Percentiles rank a stretch among this genome's conserved stretches.
Conservation (phyloP, 768 basidiomycete genomes). For the Podaxis rugospora region DNA sequence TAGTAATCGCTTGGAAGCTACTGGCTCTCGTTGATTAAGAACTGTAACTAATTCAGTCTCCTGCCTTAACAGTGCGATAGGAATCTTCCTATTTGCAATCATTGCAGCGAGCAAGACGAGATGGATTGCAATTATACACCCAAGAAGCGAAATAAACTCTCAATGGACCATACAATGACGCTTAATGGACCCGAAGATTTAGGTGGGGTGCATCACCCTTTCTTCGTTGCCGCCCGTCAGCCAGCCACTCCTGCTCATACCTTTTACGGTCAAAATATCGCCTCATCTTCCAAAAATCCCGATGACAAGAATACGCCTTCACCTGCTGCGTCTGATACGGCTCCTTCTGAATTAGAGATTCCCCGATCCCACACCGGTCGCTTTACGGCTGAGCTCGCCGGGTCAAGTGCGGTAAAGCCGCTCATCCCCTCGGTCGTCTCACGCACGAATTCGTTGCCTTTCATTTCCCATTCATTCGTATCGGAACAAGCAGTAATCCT, state of each 20-base stretch:
- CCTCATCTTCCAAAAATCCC: constrained; percentile 21
- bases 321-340: constrained; percentile 16
- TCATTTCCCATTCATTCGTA: constrained; percentile 39
- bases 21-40: not conserved
- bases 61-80: constrained; percentile 53
- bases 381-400: constrained; percentile 25
- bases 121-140: constrained; percentile 68
- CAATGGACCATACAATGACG: constrained; percentile 13
- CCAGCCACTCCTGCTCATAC: constrained; percentile 24
- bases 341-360: constrained; percentile 14
- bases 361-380: constrained; percentile 27
- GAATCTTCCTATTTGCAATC: constrained; percentile 67
- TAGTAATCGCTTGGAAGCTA: constrained; percentile 13
- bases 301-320: not conserved
- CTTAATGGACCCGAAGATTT: constrained; percentile 8
- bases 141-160: constrained; percentile 54
- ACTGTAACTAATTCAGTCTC: not conserved
- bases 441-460: constrained; percentile 30
- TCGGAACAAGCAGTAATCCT: constrained; percentile 32
- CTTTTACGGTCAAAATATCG: constrained; percentile 46
- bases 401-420: constrained; percentile 16
- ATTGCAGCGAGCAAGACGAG: constrained; percentile 51
- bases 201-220: constrained; percentile 8
- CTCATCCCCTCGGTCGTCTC: constrained; percentile 18
- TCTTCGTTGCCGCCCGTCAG: constrained; percentile 4